These are phyloP conservation scores for Forsythia suspensa DNA, from an alignment of 257 asterid species.

Conservation along the genomic window DNA sequence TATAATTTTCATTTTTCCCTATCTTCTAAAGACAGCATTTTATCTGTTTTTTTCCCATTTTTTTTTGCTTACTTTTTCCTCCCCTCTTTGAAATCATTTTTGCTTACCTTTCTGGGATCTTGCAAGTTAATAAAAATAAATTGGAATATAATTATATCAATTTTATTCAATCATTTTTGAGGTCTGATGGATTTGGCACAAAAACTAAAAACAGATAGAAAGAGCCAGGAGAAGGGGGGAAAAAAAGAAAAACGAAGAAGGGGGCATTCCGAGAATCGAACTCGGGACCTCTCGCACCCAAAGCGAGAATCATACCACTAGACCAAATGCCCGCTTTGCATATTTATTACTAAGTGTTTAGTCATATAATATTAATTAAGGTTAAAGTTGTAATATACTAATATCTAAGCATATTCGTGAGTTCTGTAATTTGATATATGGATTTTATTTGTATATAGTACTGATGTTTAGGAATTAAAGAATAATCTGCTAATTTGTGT, in stretches of 20 bases:
- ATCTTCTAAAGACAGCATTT: background rate
- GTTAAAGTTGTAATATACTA: too few relatives aligned
- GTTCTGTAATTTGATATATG: too few relatives aligned
- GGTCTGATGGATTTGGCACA: background rate
- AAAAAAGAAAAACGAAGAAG: too few relatives aligned
- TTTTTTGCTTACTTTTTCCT: background rate
- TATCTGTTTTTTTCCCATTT: background rate
- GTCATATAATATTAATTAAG: background rate
- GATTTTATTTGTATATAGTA: too few relatives aligned
- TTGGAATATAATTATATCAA: background rate
- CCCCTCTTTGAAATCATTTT: too few relatives aligned
- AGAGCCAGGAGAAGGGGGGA: background rate
- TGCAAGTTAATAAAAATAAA: background rate
- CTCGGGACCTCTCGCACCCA: slow-evolving; percentile 52
- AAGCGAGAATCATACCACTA: slow-evolving; percentile 57
- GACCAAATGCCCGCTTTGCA: slow-evolving; percentile 49
- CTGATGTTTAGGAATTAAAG: too few relatives aligned
- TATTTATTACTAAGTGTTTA: too few relatives aligned
- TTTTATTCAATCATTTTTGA: background rate
- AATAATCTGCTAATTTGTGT: too few relatives aligned
- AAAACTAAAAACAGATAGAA: background rate
- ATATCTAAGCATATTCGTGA: background rate
- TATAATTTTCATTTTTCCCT: background rate
- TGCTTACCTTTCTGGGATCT: background rate
- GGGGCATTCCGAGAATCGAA: slow-evolving; percentile 56